Base-by-base conservation (phyloP, 495 filamentous ascomycete genomes). In the Aspergillus wentii region DNA sequence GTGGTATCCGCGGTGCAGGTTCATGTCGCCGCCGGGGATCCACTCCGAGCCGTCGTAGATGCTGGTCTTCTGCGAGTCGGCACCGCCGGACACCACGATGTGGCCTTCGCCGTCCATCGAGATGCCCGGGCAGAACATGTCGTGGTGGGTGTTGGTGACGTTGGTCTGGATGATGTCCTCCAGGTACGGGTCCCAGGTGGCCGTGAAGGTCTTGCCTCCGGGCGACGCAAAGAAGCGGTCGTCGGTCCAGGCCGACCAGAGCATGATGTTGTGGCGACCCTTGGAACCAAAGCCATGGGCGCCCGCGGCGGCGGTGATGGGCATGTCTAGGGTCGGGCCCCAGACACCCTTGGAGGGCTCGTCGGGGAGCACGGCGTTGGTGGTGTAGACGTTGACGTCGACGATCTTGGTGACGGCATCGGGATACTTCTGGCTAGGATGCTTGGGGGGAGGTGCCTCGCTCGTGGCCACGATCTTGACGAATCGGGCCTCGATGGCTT, bases 111-210 rank as follows among this genome's bases (percentile, higher is more conserved):
- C 47, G 41, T 74, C 69, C 8, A 72, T 44, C 3, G 71, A 72
- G 18, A 75, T 73, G 1, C 78, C 77, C 4, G 78, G 76, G 49
- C 79, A 82, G 46, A 82, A 83, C 75, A 83, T 81, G 44, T 78
- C 72, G 31, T 78, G 74, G 5, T 63, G 40, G 9, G 68, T 79
- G 34, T 79, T 57, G 15, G 46, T 44, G 26, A 77, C 46, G 10
- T 47, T 57, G 15, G 55, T 48, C 26, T 66, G 54, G n/a, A 62
- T 58, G 1, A 72, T 51, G 0, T 39, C 50, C 5, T 52, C 47
- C 3, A 41, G 59, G 5, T 27, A 20, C 6, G 59, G 66, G 43
- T 65, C 52, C 55, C 56, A 72, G 13, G 59, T 59, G 8, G 69
- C 63, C 1, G 67, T 72, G 32, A 63, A 36, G 0, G 74, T 78